Evolutionary conservation across 1,139 yeast species (phyloP), one percentile per base, ranked within the genome.

Genomic region (Spencermartinsiella ligniputridi): DNA sequence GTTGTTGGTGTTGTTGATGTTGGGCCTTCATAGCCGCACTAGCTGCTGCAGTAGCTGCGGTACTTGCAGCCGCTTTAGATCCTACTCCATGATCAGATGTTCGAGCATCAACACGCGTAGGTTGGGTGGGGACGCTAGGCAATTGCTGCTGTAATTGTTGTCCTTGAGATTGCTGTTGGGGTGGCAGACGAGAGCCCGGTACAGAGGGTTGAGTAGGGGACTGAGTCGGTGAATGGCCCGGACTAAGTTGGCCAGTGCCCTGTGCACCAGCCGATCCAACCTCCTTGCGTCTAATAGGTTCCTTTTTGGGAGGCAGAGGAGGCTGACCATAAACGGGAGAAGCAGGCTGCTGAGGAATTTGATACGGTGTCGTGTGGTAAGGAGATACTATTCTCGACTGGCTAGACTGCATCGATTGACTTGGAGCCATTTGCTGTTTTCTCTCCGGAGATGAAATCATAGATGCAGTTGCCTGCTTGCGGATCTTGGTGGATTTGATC

Each of bases 401-500:
- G 5, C 42, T 41, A 21, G 44, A 39, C 32, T 30, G 35, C 29
- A 39, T 44, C 1, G 45, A 30, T n/a, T 15, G 33, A 29, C 42
- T 35, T 17, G 39, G 12, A 9, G 11, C 24, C 40, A 18, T 45
- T 33, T 13, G 37, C 27, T 37, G 50, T 37, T 41, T 17, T 16
- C 36, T 33, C n/a, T 33, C 22, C 11, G 20, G 22, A 19, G 36
- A 33, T 8, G 36, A 33, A 9, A 33, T 17, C 36, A 33, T 17
- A 11, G 36, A 33, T 22, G 67, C 48, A 20, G 61, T 51, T 46
- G 64, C 56, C 29, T 64, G 67, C 52, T 63, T 63, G 40, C 70
- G 63, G 47, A 72, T 76, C 59, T 85, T 83, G 1, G 97, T 83
- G 36, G 84, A 79, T 61, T 86, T 83, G 60, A 92, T 89, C 4